Percentiles rank a stretch among this genome's conserved stretches.
Evolutionary conservation across 345 rosid genomes (phyloP).

Genomic region (Hirschfeldia incana): DNA sequence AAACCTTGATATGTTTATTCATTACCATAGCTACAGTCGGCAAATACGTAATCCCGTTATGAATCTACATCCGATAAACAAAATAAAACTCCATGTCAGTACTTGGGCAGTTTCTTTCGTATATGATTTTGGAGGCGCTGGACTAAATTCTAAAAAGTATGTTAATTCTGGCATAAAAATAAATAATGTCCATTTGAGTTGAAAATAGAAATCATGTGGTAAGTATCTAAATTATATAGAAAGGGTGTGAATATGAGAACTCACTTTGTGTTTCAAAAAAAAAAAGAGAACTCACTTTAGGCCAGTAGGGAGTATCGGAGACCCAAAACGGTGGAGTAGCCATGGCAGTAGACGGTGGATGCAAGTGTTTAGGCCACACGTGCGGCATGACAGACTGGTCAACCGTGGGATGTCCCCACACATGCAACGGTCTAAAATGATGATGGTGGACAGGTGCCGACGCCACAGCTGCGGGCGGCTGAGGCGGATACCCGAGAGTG

Average conservation of each 20-base stretch:
- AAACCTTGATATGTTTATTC: neutral
- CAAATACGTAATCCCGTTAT: constrained; percentile 50
- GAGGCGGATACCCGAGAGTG: constrained; percentile 58
- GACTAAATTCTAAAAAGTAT: neutral
- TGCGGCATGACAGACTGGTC: constrained; percentile 32
- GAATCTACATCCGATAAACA: constrained; percentile 38
- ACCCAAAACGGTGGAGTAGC: constrained; percentile 32
- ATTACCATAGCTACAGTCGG: constrained; percentile 56
- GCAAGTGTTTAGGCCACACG: constrained; percentile 65
- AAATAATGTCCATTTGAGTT: neutral
- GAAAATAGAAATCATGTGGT: neutral
- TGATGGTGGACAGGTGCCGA: constrained; percentile 55
- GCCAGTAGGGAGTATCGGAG: constrained; percentile 36
- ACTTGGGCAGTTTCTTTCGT: neutral
- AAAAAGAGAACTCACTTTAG: constrained; percentile 19
- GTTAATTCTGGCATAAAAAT: neutral
- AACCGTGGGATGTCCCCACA: constrained; percentile 90
- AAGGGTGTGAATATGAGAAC: neutral
- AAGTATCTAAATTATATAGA: neutral
- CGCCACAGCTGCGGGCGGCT: neutral
- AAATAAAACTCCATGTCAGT: neutral
- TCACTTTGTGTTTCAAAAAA: neutral
- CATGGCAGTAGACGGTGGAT: constrained; percentile 44
- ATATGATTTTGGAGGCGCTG: neutral
- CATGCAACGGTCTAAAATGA: constrained; percentile 74